Evolutionary conservation across 2,329 filamentous ascomycete genomes (phyloP), one percentile per base, ranked within the genome.

Genomic region (Aspergillus fumigatiaffinis): DNA sequence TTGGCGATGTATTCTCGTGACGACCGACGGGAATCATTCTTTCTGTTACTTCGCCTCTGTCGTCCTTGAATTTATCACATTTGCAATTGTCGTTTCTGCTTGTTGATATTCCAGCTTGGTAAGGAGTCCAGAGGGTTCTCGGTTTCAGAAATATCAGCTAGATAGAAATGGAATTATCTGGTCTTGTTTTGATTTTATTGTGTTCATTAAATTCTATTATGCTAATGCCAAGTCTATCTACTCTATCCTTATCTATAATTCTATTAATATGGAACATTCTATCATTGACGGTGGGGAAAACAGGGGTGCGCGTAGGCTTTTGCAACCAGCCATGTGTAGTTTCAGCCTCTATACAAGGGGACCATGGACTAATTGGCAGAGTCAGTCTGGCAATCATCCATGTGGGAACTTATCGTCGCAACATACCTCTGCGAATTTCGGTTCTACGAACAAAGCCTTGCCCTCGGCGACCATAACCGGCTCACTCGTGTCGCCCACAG

Each of bases 391-490:
- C 12, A 48, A 23, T 21, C 48, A 23, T 14, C 35, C 1, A n/a
- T 17, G 32, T 7, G 5, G 32, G 3, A 14, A 38, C 32, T 38
- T 7, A 17, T 38, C 14, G 32, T 38, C 5, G 32, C 8, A 48
- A 69, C 71, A 63, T 60, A 73, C 70, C 57, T 70, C 64, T 2
- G 69, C 71, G 65, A 73, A 73, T 61, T 68, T 73, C 1, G 72
- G 72, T 62, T 75, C 71, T 38, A 75, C 58, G 62, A 75, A 75
- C 65, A 75, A 67, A 42, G 71, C 72, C 59, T 63, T 71, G n/a
- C 64, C 71, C 62, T 74, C 71, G 12, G 71, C 67, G 53, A 73
- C 69, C 63, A 71, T 63, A 26, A 69, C 63, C 2, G 60, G 55
- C 44, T 70, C 68, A 48, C 57, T 54, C 20, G 65, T 61, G 50